phyloP scores from a whole-genome alignment of 2,329 filamentous ascomycete species.

The Colletotrichum acutatum region DNA sequence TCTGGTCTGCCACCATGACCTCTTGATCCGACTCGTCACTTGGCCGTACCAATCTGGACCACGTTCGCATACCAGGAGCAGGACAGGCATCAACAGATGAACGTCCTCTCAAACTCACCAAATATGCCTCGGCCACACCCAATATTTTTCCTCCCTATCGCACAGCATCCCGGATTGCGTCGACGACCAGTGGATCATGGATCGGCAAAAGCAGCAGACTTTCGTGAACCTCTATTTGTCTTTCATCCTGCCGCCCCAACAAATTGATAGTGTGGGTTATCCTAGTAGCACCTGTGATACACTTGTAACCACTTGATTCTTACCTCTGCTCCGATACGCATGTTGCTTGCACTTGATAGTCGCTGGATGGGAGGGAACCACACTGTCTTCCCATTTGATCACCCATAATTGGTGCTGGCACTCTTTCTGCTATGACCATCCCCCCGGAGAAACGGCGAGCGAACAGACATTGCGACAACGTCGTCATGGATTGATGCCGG shows the following conservation, averaged over 20 bases:
- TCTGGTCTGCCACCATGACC: not conserved
- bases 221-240: not conserved
- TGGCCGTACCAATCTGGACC: not conserved
- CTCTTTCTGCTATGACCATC: not conserved
- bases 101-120: not conserved
- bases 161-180: not conserved
- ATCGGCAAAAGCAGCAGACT: not conserved
- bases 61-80: not conserved
- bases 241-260: constrained; percentile 10
- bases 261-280: not conserved
- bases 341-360: not conserved
- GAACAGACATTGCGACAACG: not conserved
- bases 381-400: not conserved
- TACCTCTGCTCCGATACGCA: not conserved
- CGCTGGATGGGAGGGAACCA: not conserved
- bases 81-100: not conserved
- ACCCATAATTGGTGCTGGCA: not conserved
- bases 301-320: not conserved
- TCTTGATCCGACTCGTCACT: not conserved
- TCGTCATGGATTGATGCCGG: not conserved
- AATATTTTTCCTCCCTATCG: not conserved
- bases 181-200: not conserved
- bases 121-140: not conserved
- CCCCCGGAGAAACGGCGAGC: not conserved
- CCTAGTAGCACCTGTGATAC: not conserved